These are phyloP conservation scores for Dionaea muscipula DNA, from an alignment of 179 eudicot species.

Conservation along the genomic window DNA sequence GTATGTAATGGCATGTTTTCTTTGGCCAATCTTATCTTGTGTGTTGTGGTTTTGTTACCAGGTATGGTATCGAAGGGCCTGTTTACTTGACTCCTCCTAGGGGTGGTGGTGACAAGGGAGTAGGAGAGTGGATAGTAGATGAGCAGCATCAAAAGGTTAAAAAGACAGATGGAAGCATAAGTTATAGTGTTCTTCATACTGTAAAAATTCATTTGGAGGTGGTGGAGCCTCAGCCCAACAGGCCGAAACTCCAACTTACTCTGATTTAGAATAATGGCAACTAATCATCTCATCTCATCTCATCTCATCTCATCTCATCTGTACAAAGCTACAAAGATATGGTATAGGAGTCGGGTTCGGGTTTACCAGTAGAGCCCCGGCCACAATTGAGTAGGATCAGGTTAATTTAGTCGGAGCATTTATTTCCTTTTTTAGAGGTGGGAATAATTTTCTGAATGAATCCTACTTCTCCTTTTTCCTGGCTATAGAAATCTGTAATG, in stretches of 20 bases:
- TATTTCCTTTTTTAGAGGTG: too few relatives aligned
- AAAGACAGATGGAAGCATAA: conserved; percentile 49
- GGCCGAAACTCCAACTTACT: conserved; percentile 81
- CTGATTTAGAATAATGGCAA: conserved; percentile 23
- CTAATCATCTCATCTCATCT: neutral
- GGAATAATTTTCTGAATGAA: too few relatives aligned
- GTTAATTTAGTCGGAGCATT: too few relatives aligned
- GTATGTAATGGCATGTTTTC: too few relatives aligned
- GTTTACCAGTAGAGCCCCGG: too few relatives aligned
- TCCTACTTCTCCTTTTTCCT: too few relatives aligned
- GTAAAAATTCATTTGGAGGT: conserved; percentile 83
- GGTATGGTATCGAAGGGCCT: conserved; percentile 94
- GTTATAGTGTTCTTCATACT: conserved; percentile 59
- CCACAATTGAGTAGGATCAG: too few relatives aligned
- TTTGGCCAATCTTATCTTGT: neutral
- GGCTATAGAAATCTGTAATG: too few relatives aligned
- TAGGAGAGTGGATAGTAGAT: conserved; percentile 81
- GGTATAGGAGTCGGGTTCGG: neutral
- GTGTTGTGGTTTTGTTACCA: conserved; percentile 17
- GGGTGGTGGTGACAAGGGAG: conserved; percentile 47
- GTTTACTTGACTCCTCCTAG: conserved; percentile 58
- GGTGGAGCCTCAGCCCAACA: conserved; percentile 84
- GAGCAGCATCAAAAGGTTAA: conserved; percentile 75
- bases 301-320: neutral
- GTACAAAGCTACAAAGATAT: neutral